Evolutionary conservation across 306 rosid species (phyloP), one percentile per base, ranked within the genome.

Genomic region (Castanea crenata): DNA sequence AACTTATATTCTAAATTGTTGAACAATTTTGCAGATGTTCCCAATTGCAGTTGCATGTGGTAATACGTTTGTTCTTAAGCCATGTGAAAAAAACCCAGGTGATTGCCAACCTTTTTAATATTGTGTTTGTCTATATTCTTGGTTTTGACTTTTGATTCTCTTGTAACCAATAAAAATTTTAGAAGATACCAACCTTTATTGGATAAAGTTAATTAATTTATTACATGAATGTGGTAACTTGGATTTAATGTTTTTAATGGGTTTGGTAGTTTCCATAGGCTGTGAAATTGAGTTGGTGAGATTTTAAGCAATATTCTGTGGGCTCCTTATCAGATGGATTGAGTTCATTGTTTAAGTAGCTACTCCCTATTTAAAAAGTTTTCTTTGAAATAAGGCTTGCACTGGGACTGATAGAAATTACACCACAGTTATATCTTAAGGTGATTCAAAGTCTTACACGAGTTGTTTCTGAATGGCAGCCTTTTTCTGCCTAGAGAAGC

Each of bases 21-120:
- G 54, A 56, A 51, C 31, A 63, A 72, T 73, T 64, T 74, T 78
- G 83, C 94, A 92, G 97, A 88, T 88, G 89, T 92, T 92, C 80
- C 97, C 94, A 5, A 68, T 88, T 72, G 92, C 97, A 31, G 85
- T 92, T 79, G 86, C 90, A 62, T 92, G 97, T 75, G 94, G 97
- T 76, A 90, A 90, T 82, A 90, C 97, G 71, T 92, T 87, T 85
- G 81, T 92, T 72, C 90, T 92, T 49, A 92, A 92, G 84, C 87
- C 97, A 82, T 92, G 88, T 76, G 94, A 90, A 83, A 87, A 79
- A 20, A 79, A 90, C 85, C 91, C 94, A 58, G 92, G 97, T 92
- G 74, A 51, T 58, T 68, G 18, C 51, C 55, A 79, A 61, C 74
- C 18, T 35, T 55, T 81, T 56, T 20, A 20, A 77, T 78, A 12